Conservation (phyloP, 345 rosid genomes). For the Raphanus sativus region DNA sequence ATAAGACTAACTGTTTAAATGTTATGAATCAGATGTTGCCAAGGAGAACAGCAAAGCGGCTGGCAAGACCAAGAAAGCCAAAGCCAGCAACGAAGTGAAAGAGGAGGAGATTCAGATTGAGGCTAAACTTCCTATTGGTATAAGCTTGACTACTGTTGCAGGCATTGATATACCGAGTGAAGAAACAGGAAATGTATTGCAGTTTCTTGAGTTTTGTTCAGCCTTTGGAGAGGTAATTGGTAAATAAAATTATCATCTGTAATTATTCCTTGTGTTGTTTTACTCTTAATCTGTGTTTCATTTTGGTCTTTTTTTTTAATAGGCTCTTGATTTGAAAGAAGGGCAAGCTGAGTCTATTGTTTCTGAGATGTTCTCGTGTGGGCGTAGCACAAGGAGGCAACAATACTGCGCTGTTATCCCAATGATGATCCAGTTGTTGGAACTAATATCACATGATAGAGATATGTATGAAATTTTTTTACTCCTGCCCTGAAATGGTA, state of each 20-base stretch:
- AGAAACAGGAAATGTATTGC: conserved; percentile 63
- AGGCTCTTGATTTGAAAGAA: conserved; percentile 72
- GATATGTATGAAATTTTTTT: conserved; percentile 48
- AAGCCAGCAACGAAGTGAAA: conserved; percentile 1
- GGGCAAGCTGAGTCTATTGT: conserved; percentile 66
- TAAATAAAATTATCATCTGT: not conserved
- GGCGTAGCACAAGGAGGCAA: conserved; percentile 48
- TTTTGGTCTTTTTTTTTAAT: not conserved
- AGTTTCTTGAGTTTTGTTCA: conserved; percentile 73
- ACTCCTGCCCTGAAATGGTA: not conserved
- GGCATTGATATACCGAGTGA: conserved; percentile 57
- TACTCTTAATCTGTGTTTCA: not conserved
- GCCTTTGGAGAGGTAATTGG: conserved; percentile 66
- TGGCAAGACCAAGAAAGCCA: conserved; percentile 10
- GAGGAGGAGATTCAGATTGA: conserved; percentile 40
- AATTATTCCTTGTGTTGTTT: not conserved
- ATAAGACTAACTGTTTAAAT: not conserved
- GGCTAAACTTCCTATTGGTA: conserved; percentile 54
- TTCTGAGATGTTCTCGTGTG: conserved; percentile 49
- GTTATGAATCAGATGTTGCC: conserved; percentile 4
- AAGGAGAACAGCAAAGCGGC: not conserved
- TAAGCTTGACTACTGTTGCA: conserved; percentile 48
- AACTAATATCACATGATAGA: conserved; percentile 49
- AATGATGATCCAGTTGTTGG: conserved; percentile 55
- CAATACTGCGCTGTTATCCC: conserved; percentile 50